Percentiles rank a stretch among this genome's conserved stretches.
These are phyloP conservation scores for Yamadazyma buinensis DNA, from an alignment of 1,139 yeast genomes.

Conservation along the genomic window DNA sequence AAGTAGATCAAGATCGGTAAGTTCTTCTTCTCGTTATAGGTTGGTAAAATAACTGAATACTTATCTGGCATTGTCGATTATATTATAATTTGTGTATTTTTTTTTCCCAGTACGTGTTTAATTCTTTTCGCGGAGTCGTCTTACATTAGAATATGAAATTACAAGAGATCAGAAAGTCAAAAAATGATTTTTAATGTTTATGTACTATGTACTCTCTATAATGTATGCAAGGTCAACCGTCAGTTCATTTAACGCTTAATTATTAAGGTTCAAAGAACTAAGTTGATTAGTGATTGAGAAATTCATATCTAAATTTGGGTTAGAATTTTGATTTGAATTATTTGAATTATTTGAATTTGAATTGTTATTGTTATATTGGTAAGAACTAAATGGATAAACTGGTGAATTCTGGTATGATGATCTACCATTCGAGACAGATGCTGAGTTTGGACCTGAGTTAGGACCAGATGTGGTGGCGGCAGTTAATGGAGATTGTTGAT, in stretches of 20 bases:
- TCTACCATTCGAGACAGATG: no score
- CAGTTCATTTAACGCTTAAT: no score
- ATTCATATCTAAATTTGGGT: slow-evolving; percentile 1
- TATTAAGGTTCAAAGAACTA: slow-evolving; percentile 35
- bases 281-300: slow-evolving; percentile 19
- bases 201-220: no score
- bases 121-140: not conserved
- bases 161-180: no score
- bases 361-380: slow-evolving; percentile 1
- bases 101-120: slow-evolving; percentile 4
- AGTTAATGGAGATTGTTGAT: not conserved
- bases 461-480: no score
- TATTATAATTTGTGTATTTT: no score
- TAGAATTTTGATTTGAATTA: slow-evolving; percentile 1
- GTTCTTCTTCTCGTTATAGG: slow-evolving; percentile 70
- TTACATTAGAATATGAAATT: not conserved
- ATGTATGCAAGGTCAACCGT: no score
- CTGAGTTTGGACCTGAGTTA: no score
- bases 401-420: no score
- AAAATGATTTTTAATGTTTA: no score
- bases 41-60: slow-evolving; percentile 75
- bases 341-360: not conserved
- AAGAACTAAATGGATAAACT: no score
- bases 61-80: slow-evolving; percentile 30
- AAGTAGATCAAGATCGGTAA: slow-evolving; percentile 73